A percentile compares a stretch with the other conserved stretches of the same genome.
Evolutionary conservation across 768 basidiomycete species (phyloP).

Genomic region (Mycena galericulata): DNA sequence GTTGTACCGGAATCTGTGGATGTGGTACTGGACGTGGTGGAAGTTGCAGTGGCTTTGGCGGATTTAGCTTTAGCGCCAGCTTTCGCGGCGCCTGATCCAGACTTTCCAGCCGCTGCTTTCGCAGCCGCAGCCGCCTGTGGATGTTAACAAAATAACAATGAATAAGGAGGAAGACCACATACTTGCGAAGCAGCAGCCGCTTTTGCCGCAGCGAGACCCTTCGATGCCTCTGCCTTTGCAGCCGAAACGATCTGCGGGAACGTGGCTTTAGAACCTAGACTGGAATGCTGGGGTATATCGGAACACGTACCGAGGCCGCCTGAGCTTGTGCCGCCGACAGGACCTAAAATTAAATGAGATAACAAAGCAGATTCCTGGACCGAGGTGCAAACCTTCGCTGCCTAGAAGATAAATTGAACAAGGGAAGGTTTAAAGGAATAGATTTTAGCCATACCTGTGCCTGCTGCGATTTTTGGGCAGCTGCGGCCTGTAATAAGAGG

Average conservation of each 20-base stretch:
- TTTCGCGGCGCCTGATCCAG: constrained; percentile 24
- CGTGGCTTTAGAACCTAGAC: not conserved
- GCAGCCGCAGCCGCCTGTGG: constrained; percentile 4
- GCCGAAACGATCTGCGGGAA: constrained; percentile 9
- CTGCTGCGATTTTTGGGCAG: constrained; percentile 20
- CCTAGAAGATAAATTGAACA: not conserved
- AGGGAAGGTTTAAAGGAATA: not conserved
- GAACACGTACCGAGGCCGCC: constrained; percentile 10
- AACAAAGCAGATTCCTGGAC: not conserved
- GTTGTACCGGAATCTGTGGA: not conserved
- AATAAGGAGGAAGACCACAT: not conserved
- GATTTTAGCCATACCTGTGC: constrained; percentile 2
- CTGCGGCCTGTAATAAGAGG: not conserved
- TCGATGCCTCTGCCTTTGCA: constrained; percentile 17
- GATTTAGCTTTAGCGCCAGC: constrained; percentile 25
- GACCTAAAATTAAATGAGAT: not conserved
- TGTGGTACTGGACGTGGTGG: not conserved
- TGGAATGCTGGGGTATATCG: not conserved
- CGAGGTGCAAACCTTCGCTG: constrained; percentile 1
- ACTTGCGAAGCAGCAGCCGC: not conserved
- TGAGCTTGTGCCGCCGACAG: constrained; percentile 21
- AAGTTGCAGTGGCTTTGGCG: constrained; percentile 5
- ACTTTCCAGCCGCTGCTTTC: constrained; percentile 6
- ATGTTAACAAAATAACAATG: not conserved
- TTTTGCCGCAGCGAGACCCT: too few species aligned